Conservation (phyloP, 179 eudicot species). For the Sideroxylon spinosum region DNA sequence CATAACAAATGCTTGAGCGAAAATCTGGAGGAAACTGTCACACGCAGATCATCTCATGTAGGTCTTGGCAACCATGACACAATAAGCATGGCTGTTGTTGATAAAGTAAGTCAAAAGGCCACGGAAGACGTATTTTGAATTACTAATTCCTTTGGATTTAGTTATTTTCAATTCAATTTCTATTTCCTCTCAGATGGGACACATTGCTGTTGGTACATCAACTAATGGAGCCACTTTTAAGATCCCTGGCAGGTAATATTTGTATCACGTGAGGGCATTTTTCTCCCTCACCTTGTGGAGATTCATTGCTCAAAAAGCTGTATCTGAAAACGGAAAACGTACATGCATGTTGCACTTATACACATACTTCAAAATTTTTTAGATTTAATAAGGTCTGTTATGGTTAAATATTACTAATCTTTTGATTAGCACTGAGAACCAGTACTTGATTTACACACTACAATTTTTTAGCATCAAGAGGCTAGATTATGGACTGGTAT, state of each 20-base stretch:
- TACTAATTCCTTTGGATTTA: background rate
- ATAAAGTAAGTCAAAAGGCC: conserved; percentile 41
- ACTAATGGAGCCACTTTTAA: conserved; percentile 97
- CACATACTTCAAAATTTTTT: too few species aligned
- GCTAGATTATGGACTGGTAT: too few species aligned
- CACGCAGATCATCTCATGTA: conserved; percentile 29
- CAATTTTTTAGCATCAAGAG: too few species aligned
- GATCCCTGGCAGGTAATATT: conserved; percentile 82
- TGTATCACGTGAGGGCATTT: background rate
- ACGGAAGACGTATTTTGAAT: background rate
- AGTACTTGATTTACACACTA: too few species aligned
- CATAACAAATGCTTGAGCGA: conserved; percentile 25
- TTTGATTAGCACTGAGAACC: too few species aligned
- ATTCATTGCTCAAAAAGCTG: too few species aligned
- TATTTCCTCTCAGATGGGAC: conserved; percentile 55
- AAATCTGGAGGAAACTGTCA: conserved; percentile 23
- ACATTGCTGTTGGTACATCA: conserved; percentile 88
- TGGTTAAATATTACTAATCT: too few species aligned
- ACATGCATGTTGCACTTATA: too few species aligned
- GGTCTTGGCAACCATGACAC: conserved; percentile 79
- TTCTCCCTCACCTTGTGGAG: too few species aligned
- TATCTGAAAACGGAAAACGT: too few species aligned
- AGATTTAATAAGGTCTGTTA: too few species aligned
- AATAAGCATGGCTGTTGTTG: conserved; percentile 85
- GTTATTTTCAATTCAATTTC: background rate